Evolutionary conservation across 768 basidiomycete genomes (phyloP), one percentile per base, ranked within the genome.

Genomic region (Sarcomyxa edulis): DNA sequence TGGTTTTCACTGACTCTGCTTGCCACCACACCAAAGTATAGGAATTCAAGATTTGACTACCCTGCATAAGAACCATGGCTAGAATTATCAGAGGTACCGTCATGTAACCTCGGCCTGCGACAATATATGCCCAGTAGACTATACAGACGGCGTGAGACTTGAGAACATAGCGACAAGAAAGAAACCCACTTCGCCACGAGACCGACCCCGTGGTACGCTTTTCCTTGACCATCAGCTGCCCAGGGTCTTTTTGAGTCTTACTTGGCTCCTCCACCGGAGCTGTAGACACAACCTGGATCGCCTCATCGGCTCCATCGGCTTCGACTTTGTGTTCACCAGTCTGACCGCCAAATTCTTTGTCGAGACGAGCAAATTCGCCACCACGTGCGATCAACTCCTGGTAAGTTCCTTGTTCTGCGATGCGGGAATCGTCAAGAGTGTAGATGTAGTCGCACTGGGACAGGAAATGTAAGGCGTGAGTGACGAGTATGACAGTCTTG

Each of bases 391-490:
- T 58, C 11, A 84, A 65, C 24, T 78, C 62, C 6, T 61, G 49
- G 48, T 72, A 83, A 0, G 77, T 74, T 2, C 92, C 92, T 8
- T 70, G 72, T 58, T 94, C 91, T n/a, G 73, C 74, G 42, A 96
- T 77, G 26, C 64, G 66, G 5, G 92, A 91, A 24, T 89, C 78
- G 9, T 72, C 71, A 38, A 96, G 62, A 19, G 81, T 79, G 53
- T 82, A 81, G 53, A 96, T 83, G 54, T 87, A 84, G 57, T 94
- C 90, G 19, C 88, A 86, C 38, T 84, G 69, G 1, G 86, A 83
- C 15, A 96, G 72, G 65, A 94, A 86, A 58, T 95, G 91, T 7
- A 95, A 69, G 1, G 88, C 90, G 51, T 94, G 90, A 0, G 93
- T 96, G 33, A 94, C 90, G 38, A 96, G 76, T 30, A 96, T 68